phyloP scores from a whole-genome alignment of 768 basidiomycete genomes.

The Leccinum variicolor region DNA sequence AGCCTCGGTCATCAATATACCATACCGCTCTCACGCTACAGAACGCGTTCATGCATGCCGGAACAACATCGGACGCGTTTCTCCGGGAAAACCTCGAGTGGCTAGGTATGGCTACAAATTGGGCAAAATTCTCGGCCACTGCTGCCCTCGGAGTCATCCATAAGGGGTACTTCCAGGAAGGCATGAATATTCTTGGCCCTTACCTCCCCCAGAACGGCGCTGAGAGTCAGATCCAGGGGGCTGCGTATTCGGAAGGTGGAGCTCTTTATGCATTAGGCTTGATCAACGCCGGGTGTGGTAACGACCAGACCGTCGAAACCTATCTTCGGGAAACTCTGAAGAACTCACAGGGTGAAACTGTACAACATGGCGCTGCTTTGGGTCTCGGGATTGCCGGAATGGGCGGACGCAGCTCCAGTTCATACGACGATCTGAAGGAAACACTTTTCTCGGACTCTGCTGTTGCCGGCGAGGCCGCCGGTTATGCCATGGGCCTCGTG shows the following conservation, averaged over 20 bases:
- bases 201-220: conserved; percentile 82
- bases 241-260: conserved; percentile 92
- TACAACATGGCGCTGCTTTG: conserved; percentile 95
- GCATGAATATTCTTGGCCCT: conserved; percentile 87
- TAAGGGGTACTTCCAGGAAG: conserved; percentile 93
- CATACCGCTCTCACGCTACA: conserved; percentile 95
- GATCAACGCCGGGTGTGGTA: conserved; percentile 90
- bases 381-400: conserved; percentile 96
- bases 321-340: conserved; percentile 82
- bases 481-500: conserved; percentile 96
- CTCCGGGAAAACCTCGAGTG: conserved; percentile 95
- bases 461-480: conserved; percentile 92
- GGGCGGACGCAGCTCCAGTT: conserved; percentile 84
- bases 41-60: conserved; percentile 98
- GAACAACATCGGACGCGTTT: conserved; percentile 93
- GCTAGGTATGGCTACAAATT: conserved; percentile 92
- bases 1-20: conserved; percentile 93
- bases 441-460: conserved; percentile 93
- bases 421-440: conserved; percentile 89
- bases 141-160: conserved; percentile 97
- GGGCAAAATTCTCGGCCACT: conserved; percentile 98
- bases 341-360: conserved; percentile 74
- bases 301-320: conserved; percentile 58
- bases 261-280: conserved; percentile 93
- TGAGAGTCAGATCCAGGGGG: conserved; percentile 73